Evolutionary conservation across 805 yeast species (phyloP).

Genomic region (Saccharomycopsis sp.): DNA sequence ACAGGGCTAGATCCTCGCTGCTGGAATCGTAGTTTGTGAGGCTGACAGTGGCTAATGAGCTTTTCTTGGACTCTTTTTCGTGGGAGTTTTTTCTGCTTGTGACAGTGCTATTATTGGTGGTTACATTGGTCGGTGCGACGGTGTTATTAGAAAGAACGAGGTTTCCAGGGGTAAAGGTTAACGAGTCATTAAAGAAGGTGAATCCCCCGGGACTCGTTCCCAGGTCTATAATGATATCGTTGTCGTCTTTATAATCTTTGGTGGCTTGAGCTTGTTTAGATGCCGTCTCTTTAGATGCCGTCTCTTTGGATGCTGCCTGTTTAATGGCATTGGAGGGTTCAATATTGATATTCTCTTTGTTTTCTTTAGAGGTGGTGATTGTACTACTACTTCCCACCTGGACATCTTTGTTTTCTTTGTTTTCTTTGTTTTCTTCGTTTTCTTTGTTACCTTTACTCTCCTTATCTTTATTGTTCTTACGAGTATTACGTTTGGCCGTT

Average conservation of each 20-base stretch:
- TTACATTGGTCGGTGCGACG: background rate
- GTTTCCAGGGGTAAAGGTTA: no score
- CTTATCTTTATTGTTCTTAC: conserved; percentile 10
- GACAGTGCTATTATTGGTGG: background rate
- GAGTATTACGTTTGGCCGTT: background rate
- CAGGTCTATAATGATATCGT: no score
- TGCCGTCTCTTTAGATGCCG: no score
- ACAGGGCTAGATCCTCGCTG: conserved; percentile 21
- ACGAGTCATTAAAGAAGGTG: conserved; percentile 26
- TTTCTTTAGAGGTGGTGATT: no score
- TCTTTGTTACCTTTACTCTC: conserved; percentile 18
- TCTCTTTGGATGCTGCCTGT: no score
- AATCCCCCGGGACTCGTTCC: background rate
- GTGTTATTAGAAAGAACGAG: no score
- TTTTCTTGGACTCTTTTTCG: background rate
- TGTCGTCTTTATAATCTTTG: no score
- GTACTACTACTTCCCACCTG: no score
- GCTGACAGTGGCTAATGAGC: no score
- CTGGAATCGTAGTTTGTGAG: conserved; percentile 16
- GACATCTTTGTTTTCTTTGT: background rate
- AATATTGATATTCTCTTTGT: no score
- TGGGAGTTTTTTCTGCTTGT: background rate
- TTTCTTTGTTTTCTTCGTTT: background rate
- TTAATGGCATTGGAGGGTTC: no score
- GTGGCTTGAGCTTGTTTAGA: no score